Evolutionary conservation across 2,329 filamentous ascomycete species (phyloP).

Genomic region (Fusarium albidum): DNA sequence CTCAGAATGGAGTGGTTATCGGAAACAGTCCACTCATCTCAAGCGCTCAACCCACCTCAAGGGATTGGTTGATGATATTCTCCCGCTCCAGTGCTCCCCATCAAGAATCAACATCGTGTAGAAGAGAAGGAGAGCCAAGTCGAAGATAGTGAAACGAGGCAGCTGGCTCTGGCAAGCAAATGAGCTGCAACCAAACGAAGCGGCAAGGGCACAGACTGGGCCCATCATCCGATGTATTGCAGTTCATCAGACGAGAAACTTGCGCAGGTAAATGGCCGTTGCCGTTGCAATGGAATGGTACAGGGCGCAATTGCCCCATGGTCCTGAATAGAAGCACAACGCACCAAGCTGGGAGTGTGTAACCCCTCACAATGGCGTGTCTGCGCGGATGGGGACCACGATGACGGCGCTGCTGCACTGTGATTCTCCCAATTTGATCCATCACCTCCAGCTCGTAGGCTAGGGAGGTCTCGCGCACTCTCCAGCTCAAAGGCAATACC

Average conservation of each 20-base stretch:
- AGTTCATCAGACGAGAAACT: too few species aligned
- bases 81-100: background rate
- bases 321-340: background rate
- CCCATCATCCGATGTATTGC: too few species aligned
- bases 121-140: background rate
- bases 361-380: constrained; percentile 26
- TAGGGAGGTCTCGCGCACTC: constrained; percentile 9
- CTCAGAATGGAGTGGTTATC: constrained; percentile 20
- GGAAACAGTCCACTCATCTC: constrained; percentile 3
- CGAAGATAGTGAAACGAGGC: constrained; percentile 5
- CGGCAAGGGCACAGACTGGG: too few species aligned
- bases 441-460: constrained; percentile 16
- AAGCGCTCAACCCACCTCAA: background rate
- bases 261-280: background rate
- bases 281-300: background rate
- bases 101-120: constrained; percentile 8
- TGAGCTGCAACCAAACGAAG: background rate
- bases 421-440: constrained; percentile 21
- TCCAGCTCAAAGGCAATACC: constrained; percentile 21
- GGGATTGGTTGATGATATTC: background rate
- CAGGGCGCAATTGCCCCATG: background rate
- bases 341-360: constrained; percentile 17
- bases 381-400: constrained; percentile 25
- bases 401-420: constrained; percentile 24
- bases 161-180: background rate